Evolutionary conservation across 257 asterid species (phyloP).

Genomic region (Hygrophila difformis): DNA sequence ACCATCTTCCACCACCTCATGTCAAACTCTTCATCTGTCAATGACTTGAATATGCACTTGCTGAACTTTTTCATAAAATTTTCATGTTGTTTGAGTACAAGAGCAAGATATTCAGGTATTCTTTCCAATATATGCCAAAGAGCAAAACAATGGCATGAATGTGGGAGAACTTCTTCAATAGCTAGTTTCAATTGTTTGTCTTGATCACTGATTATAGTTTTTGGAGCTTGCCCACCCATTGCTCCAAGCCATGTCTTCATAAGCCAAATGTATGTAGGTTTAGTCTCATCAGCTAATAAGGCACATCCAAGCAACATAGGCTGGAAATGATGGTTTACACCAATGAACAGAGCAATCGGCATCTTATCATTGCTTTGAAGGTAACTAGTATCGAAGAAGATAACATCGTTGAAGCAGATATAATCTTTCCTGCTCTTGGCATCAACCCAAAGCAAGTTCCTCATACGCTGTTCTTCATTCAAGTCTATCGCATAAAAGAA

Average conservation of each 20-base stretch:
- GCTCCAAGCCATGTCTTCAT: slow-evolving; percentile 96
- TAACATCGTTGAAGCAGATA: slow-evolving; percentile 60
- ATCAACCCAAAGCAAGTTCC: slow-evolving; percentile 93
- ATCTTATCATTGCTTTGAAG: slow-evolving; percentile 66
- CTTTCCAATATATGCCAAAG: slow-evolving; percentile 87
- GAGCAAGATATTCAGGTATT: slow-evolving; percentile 60
- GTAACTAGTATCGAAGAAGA: slow-evolving; percentile 72
- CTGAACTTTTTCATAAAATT: slow-evolving; percentile 58
- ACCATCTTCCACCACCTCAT: slow-evolving; percentile 99
- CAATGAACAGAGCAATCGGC: slow-evolving; percentile 75
- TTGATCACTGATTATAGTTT: slow-evolving; percentile 68
- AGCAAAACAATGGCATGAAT: slow-evolving; percentile 68
- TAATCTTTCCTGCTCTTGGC: slow-evolving; percentile 85
- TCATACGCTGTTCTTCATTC: slow-evolving; percentile 76
- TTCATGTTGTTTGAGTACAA: slow-evolving; percentile 55
- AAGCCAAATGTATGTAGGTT: slow-evolving; percentile 74
- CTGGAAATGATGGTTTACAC: slow-evolving; percentile 95
- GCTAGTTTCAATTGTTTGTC: slow-evolving; percentile 63
- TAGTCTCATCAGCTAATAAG: slow-evolving; percentile 68
- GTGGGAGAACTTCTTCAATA: slow-evolving; percentile 62
- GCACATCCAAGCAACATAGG: slow-evolving; percentile 89
- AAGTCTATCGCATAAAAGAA: slow-evolving; percentile 84
- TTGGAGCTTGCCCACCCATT: slow-evolving; percentile 79
- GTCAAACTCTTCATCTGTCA: slow-evolving; percentile 83
- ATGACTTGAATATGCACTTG: slow-evolving; percentile 78